Percentiles rank a stretch among this genome's conserved stretches.
phyloP scores from a whole-genome alignment of 345 rosid genomes.

The Lepidium aucheri region DNA sequence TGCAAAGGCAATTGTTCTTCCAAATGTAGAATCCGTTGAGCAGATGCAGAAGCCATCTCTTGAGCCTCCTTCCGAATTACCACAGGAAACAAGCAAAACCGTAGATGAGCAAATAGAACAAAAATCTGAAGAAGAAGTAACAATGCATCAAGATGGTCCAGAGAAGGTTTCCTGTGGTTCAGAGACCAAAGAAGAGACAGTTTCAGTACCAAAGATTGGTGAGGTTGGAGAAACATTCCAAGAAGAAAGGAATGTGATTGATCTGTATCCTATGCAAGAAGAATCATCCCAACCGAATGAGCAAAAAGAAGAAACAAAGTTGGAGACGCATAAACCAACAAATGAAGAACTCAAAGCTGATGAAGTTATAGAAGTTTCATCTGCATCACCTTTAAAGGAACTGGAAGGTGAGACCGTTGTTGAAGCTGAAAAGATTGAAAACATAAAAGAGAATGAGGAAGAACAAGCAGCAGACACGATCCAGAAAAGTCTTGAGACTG shows the following conservation, averaged over 20 bases:
- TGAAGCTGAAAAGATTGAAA: background rate
- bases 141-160: background rate
- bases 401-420: background rate
- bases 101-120: background rate
- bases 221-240: background rate
- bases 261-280: background rate
- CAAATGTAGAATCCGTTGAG: conserved; percentile 5
- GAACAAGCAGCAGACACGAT: conserved; percentile 4
- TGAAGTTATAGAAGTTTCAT: conserved; percentile 1
- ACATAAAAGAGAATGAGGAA: background rate
- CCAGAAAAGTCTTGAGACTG: background rate
- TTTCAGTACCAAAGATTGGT: background rate
- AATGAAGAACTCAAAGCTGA: conserved; percentile 11
- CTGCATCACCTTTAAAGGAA: background rate
- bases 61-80: conserved; percentile 18
- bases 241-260: background rate
- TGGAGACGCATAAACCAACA: background rate
- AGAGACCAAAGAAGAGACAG: conserved; percentile 5
- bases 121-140: conserved; percentile 1
- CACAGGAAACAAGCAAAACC: conserved; percentile 15
- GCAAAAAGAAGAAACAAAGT: background rate
- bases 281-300: background rate
- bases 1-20: background rate
- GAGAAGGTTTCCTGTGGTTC: background rate
- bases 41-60: background rate